These are phyloP conservation scores for Neonectria punicea DNA, from an alignment of 2,329 filamentous ascomycete genomes.

Conservation along the genomic window DNA sequence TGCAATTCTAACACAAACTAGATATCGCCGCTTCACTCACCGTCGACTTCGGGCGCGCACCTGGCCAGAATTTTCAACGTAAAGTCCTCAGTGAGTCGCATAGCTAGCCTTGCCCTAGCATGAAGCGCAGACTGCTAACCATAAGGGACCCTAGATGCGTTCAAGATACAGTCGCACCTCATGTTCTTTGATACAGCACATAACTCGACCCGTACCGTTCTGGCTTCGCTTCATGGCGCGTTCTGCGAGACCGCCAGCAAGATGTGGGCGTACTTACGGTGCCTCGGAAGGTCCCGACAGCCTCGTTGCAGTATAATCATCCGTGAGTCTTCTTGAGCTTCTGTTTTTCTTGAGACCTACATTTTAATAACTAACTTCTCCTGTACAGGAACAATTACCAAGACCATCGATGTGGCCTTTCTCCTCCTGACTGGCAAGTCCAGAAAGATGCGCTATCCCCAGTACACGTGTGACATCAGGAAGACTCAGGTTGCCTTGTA, in stretches of 20 bases:
- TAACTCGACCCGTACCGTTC: conserved; percentile 76
- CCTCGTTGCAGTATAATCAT: conserved; percentile 70
- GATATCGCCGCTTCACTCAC: conserved; percentile 77
- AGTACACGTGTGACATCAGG: conserved; percentile 69
- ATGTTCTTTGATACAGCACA: conserved; percentile 86
- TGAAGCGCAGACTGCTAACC: neutral
- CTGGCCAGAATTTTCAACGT: conserved; percentile 81
- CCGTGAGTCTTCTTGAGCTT: conserved; percentile 57
- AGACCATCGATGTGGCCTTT: conserved; percentile 72
- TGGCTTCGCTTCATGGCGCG: conserved; percentile 78
- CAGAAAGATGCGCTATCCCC: conserved; percentile 56
- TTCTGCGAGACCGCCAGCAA: conserved; percentile 85
- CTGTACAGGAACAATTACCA: conserved; percentile 68
- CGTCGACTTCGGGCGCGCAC: conserved; percentile 76
- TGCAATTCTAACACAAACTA: conserved; percentile 14
- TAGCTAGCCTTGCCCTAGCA: neutral
- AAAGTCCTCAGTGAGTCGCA: conserved; percentile 74
- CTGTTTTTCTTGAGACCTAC: neutral
- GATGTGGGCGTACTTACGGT: conserved; percentile 70
- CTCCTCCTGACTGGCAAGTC: conserved; percentile 69
- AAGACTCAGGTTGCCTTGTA: conserved; percentile 71
- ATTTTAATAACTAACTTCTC: neutral
- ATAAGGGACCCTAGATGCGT: conserved; percentile 58
- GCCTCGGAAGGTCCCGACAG: conserved; percentile 66
- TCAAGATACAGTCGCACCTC: conserved; percentile 86